Percentiles rank a stretch among this genome's conserved stretches.
phyloP scores from a whole-genome alignment of 2,329 filamentous ascomycete species.

The Sclerotinia minor region DNA sequence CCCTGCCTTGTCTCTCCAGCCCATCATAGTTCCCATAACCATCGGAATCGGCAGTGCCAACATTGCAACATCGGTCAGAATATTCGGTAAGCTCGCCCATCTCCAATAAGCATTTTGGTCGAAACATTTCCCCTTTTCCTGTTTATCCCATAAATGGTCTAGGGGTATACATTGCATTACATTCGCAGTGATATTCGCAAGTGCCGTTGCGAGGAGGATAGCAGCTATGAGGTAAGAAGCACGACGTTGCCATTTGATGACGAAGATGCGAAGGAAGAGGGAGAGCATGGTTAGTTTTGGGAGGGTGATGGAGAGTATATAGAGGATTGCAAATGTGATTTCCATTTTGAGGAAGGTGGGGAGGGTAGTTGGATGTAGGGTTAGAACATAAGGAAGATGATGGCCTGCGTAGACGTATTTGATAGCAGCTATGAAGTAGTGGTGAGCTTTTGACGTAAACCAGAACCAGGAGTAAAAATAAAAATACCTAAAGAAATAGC shows the following conservation, averaged over 20 bases:
- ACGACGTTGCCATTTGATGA: slow-evolving; percentile 20
- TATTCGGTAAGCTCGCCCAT: background rate
- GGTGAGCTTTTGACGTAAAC: background rate
- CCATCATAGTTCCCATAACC: background rate
- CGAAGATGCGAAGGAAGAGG: slow-evolving; percentile 27
- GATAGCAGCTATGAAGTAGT: background rate
- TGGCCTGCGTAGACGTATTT: background rate
- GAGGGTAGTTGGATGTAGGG: background rate
- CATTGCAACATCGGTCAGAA: background rate
- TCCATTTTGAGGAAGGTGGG: background rate
- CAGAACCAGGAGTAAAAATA: background rate
- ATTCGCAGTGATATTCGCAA: slow-evolving; percentile 18
- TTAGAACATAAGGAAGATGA: background rate
- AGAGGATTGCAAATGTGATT: slow-evolving; percentile 11
- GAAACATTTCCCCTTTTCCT: slow-evolving; percentile 11
- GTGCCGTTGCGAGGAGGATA: slow-evolving; percentile 8
- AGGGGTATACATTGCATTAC: slow-evolving; percentile 25
- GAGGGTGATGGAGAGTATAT: slow-evolving; percentile 20
- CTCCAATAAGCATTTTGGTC: background rate
- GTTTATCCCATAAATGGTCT: slow-evolving; percentile 27
- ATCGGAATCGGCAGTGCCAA: background rate
- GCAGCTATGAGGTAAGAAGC: slow-evolving; percentile 5
- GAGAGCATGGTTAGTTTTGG: slow-evolving; percentile 26
- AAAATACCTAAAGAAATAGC: background rate
- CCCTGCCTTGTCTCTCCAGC: background rate